Conservation (phyloP, 2,329 filamentous ascomycete genomes). For the Aspergillus latus region DNA sequence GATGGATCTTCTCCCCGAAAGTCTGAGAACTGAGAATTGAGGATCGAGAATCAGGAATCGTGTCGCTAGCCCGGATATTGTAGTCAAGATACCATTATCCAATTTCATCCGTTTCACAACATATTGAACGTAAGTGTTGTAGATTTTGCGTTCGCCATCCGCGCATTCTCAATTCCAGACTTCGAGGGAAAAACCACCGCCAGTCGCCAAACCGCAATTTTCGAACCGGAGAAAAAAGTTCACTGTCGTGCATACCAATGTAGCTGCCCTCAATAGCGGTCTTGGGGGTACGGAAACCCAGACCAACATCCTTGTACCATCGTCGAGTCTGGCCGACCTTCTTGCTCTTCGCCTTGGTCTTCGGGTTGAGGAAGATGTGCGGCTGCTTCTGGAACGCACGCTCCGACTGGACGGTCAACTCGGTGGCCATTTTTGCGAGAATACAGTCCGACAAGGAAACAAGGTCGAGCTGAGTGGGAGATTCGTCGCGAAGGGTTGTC, state of each 20-base stretch:
- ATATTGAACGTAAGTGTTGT: neutral
- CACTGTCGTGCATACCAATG: slow-evolving; percentile 75
- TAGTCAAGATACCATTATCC: neutral
- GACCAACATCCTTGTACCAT: slow-evolving; percentile 99
- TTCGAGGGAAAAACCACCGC: slow-evolving; percentile 12
- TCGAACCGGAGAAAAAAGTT: slow-evolving; percentile 21
- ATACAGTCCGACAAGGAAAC: slow-evolving; percentile 48
- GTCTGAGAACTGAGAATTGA: slow-evolving; percentile 19
- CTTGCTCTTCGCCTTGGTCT: slow-evolving; percentile 78
- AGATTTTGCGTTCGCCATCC: neutral
- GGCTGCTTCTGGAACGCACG: slow-evolving; percentile 99
- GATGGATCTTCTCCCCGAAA: slow-evolving; percentile 5
- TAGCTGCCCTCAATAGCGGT: slow-evolving; percentile 97
- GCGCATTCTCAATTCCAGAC: slow-evolving; percentile 20
- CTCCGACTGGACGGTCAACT: slow-evolving; percentile 99
- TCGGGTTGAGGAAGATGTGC: slow-evolving; percentile 99
- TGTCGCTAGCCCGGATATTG: neutral
- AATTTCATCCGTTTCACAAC: neutral
- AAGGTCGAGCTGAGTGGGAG: slow-evolving; percentile 37
- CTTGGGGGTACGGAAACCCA: slow-evolving; percentile 99
- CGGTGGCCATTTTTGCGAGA: slow-evolving; percentile 83
- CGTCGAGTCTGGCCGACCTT: slow-evolving; percentile 87
- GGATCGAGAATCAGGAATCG: neutral
- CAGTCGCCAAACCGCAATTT: slow-evolving; percentile 20
- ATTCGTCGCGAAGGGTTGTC: slow-evolving; percentile 34